These are phyloP conservation scores for Pseudocercospora ulei DNA, from an alignment of 2,329 filamentous ascomycete species.

Conservation along the genomic window DNA sequence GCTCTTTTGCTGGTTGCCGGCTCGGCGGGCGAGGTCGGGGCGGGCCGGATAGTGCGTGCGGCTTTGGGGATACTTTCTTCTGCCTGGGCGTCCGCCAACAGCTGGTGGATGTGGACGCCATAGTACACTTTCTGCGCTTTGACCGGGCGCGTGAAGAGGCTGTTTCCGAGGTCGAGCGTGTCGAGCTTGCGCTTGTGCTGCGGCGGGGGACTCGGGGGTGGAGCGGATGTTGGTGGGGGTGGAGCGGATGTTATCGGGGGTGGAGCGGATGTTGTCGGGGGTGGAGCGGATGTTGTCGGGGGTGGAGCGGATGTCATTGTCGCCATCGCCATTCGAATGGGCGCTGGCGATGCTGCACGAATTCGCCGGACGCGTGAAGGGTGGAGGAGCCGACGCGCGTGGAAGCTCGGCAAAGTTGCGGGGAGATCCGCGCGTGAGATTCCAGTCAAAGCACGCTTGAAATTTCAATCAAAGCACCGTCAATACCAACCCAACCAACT, in stretches of 20 bases:
- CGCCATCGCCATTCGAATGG: no score
- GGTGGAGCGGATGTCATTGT: no score
- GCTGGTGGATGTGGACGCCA: slow-evolving; percentile 77
- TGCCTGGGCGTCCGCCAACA: slow-evolving; percentile 62
- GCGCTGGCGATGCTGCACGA: no score
- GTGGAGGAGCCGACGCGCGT: no score
- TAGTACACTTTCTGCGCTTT: slow-evolving; percentile 71
- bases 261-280: no score
- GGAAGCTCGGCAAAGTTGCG: no score
- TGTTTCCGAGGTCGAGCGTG: slow-evolving; percentile 28
- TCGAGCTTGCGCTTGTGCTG: slow-evolving; percentile 29
- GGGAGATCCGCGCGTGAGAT: no score
- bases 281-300: no score
- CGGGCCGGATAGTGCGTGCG: slow-evolving; percentile 21
- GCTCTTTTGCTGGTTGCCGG: slow-evolving; percentile 27
- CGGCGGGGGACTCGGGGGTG: slow-evolving; percentile 43
- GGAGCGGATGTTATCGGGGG: no score
- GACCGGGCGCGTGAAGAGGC: slow-evolving; percentile 40
- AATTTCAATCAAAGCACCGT: slow-evolving; percentile 29
- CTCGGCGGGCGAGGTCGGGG: slow-evolving; percentile 38
- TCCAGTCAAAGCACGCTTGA: no score
- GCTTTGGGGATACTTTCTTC: slow-evolving; percentile 43
- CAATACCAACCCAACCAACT: slow-evolving; percentile 32
- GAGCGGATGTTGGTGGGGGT: no score
- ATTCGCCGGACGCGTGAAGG: no score